phyloP scores from a whole-genome alignment of 2,329 filamentous ascomycete species.

The Sporothrix euskadiensis region DNA sequence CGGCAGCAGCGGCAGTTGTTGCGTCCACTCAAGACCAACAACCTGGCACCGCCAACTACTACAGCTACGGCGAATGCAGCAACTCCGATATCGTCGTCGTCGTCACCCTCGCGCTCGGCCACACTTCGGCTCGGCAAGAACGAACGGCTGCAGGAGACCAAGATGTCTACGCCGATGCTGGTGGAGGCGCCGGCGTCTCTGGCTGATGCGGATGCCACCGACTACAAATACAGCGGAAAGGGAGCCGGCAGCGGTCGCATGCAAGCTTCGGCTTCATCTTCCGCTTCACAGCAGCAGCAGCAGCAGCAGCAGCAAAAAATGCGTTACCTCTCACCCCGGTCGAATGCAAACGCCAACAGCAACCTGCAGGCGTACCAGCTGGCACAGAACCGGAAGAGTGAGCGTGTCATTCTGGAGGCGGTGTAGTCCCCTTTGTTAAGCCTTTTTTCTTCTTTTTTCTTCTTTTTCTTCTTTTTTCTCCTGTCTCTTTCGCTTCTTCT shows the following conservation, averaged over 20 bases:
- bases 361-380: slow-evolving; percentile 34
- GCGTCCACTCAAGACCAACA: slow-evolving; percentile 50
- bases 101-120: slow-evolving; percentile 27
- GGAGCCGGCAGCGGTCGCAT: not conserved
- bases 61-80: not conserved
- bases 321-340: slow-evolving; percentile 34
- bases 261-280: slow-evolving; percentile 17
- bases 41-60: slow-evolving; percentile 28
- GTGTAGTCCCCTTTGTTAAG: slow-evolving; percentile 34
- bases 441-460: slow-evolving; percentile 4
- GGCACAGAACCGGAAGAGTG: slow-evolving; percentile 52
- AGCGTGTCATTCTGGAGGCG: slow-evolving; percentile 54
- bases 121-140: slow-evolving; percentile 37
- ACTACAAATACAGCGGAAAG: slow-evolving; percentile 8
- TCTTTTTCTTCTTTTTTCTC: slow-evolving; percentile 17
- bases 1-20: slow-evolving; percentile 61
- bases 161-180: slow-evolving; percentile 49
- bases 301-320: slow-evolving; percentile 13
- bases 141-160: slow-evolving; percentile 44
- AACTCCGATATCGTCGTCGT: not conserved
- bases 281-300: not conserved
- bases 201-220: slow-evolving; percentile 26
- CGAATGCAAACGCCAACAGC: slow-evolving; percentile 13
- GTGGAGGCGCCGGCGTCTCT: slow-evolving; percentile 40
- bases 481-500: slow-evolving; percentile 18